Base-by-base conservation (phyloP, 1,139 yeast species). In the Zygotorulaspora mrakii region DNA sequence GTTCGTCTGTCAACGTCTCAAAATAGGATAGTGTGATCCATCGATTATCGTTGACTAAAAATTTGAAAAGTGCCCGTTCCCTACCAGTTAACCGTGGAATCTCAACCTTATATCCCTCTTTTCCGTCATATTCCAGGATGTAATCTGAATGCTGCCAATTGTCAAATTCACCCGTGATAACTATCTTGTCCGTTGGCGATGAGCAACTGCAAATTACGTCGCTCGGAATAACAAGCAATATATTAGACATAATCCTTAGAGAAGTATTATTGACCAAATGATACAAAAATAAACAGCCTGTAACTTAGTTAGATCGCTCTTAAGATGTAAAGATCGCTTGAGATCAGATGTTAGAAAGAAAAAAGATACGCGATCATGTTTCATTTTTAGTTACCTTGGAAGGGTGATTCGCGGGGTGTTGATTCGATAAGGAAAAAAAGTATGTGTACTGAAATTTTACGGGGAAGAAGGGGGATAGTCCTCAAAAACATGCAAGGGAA, bases 81-180 rank as follows among this genome's bases (percentile, higher is more conserved):
- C 42, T 37, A 3, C 45, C 45, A 14, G 31, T 33, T 8, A 41
- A 33, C 17, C 44, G 36, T n/a, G 56, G 54, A 10, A 53, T 36
- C 16, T 37, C 43, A 8, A 50, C 55, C 21, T 31, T 40, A 25
- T 39, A 51, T 21, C 43, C 42, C 13, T 42, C 47, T 7, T 32
- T 36, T 11, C 39, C 43, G 27, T 45, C 45, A 20, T 42, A 46
- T 11, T 35, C 24, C 31, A 53, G 32, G 10, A 40, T 43, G 27
- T 45, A 49, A 23, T 45, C 42, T 4, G 45, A 42, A n/a, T 49
- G 53, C 24, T 40, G 43, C 57, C 57, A 53, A 26, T 51, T 40
- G 31, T 52, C 56, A 35, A 53, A 52, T 24, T 52, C 54, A 4
- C 56, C 57, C 6, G 57, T 52, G 9, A 53, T 43, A 17, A 45